Evolutionary conservation across 2,329 filamentous ascomycete species (phyloP).

Genomic region (Cordyceps javanica): DNA sequence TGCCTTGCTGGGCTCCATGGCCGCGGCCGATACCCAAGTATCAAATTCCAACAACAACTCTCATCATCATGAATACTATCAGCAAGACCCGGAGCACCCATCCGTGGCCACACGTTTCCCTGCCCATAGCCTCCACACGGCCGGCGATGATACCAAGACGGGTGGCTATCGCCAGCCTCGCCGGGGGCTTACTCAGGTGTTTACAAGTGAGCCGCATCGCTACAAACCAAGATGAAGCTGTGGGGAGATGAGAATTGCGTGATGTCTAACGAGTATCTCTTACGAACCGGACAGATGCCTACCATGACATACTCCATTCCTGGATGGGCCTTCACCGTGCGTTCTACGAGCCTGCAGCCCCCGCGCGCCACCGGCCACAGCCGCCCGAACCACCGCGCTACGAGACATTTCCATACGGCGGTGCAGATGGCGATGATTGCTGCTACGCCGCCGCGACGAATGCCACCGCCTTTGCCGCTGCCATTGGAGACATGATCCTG

Average conservation of each 20-base stretch:
- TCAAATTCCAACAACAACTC: background rate
- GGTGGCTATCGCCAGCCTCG: background rate
- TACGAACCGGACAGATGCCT: background rate
- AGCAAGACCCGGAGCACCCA: background rate
- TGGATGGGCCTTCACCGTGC: conserved; percentile 5
- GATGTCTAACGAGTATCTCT: background rate
- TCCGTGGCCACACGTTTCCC: background rate
- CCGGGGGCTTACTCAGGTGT: conserved; percentile 7
- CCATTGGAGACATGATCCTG: conserved; percentile 20
- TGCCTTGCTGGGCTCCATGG: background rate
- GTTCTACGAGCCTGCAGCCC: background rate
- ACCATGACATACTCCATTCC: conserved; percentile 1
- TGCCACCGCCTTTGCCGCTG: background rate
- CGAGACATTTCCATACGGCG: background rate
- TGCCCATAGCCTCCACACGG: background rate
- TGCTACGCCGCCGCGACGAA: background rate
- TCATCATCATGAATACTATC: background rate
- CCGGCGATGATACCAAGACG: conserved; percentile 1
- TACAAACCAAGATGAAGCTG: background rate
- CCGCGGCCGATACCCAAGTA: background rate
- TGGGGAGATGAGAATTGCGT: background rate
- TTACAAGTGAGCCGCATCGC: background rate
- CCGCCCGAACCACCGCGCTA: background rate
- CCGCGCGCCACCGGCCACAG: background rate
- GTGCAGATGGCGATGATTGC: background rate